A percentile compares a stretch with the other conserved stretches of the same genome.
Evolutionary conservation across 345 rosid genomes (phyloP).

Genomic region (Nephelium lappaceum): DNA sequence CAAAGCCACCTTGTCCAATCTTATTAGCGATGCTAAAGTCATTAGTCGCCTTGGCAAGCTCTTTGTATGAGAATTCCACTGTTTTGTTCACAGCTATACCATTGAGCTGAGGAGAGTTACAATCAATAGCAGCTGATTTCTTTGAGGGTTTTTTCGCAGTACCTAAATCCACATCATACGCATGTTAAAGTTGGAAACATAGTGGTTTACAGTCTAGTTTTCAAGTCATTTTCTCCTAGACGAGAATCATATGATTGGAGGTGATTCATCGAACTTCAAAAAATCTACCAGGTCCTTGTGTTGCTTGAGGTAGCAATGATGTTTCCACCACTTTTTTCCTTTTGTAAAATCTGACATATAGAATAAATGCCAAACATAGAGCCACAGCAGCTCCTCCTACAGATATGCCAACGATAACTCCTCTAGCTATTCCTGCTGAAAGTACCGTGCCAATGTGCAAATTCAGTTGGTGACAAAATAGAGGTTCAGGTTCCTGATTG

Average conservation of each 20-base stretch:
- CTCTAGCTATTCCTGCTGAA: conserved; percentile 39
- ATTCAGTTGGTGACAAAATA: neutral
- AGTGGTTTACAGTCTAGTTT: neutral
- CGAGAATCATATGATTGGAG: neutral
- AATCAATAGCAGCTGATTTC: conserved; percentile 23
- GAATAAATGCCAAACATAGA: conserved; percentile 19
- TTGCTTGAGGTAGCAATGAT: conserved; percentile 24
- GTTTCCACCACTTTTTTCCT: conserved; percentile 28
- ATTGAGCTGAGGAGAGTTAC: conserved; percentile 23
- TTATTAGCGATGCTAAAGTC: conserved; percentile 77
- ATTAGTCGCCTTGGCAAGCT: conserved; percentile 81
- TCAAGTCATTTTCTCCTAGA: neutral
- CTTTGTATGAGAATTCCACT: conserved; percentile 85
- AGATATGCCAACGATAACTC: conserved; percentile 43
- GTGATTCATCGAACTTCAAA: neutral
- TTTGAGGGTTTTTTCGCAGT: conserved; percentile 18
- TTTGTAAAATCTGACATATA: conserved; percentile 27
- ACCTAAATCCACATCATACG: conserved; percentile 16
- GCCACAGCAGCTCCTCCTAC: conserved; percentile 36
- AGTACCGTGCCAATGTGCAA: conserved; percentile 20
- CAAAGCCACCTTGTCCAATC: conserved; percentile 95
- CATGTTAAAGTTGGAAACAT: neutral
- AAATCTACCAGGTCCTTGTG: conserved; percentile 28
- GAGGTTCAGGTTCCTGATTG: neutral
- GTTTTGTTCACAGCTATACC: conserved; percentile 83